Conservation (phyloP, 306 rosid genomes). For the Cicer chorassanicum region DNA sequence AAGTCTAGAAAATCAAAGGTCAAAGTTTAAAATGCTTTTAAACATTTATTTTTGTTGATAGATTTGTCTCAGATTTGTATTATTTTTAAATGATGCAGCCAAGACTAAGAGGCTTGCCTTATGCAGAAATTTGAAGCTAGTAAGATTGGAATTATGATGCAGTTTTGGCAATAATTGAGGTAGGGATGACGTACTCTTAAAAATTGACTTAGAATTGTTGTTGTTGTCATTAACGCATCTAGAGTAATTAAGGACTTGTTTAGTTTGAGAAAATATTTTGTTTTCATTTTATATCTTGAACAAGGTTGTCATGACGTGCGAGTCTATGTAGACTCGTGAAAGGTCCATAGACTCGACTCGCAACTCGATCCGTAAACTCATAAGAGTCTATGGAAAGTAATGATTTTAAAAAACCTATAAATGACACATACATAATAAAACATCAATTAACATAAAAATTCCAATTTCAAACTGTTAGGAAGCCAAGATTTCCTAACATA, state of each 20-base stretch:
- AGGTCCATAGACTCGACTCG: too few species aligned
- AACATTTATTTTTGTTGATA: constrained; percentile 14
- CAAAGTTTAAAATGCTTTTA: constrained; percentile 30
- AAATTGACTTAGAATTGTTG: neutral
- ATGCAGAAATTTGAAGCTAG: constrained; percentile 32
- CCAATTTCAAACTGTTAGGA: neutral
- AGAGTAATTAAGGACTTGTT: constrained; percentile 12
- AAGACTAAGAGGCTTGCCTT: constrained; percentile 40
- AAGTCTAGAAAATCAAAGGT: constrained; percentile 77
- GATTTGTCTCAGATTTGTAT: constrained; percentile 23
- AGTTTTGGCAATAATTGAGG: constrained; percentile 33
- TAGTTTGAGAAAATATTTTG: neutral
- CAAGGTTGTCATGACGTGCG: too few species aligned
- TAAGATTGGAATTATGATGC: constrained; percentile 24
- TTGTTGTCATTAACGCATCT: constrained; percentile 3
- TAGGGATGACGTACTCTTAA: constrained; percentile 29
- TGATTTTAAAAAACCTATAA: neutral
- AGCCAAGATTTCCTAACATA: too few species aligned
- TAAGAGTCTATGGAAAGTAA: neutral
- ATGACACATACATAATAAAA: neutral
- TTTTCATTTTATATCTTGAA: neutral
- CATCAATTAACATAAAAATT: neutral
- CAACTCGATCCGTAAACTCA: too few species aligned
- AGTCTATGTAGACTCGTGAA: too few species aligned
- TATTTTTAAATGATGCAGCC: constrained; percentile 55